Conservation (phyloP, 2,329 filamentous ascomycete species). For the Aspergillus phoenicis region DNA sequence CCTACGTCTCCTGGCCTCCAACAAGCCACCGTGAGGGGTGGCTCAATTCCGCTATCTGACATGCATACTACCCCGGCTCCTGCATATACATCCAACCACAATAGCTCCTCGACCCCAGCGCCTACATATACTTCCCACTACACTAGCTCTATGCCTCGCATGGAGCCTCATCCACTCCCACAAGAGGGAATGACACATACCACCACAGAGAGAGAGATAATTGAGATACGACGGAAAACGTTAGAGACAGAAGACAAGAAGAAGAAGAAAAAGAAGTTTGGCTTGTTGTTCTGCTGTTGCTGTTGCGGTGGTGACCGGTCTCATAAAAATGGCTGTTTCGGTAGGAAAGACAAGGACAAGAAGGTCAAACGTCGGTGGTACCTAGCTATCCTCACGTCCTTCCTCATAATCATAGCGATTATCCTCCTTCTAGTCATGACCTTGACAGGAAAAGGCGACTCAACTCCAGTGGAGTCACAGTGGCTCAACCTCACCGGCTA, state of each 20-base stretch:
- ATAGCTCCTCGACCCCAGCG: conserved; percentile 23
- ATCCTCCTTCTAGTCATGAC: conserved; percentile 61
- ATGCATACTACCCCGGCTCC: conserved; percentile 48
- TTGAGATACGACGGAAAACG: conserved; percentile 57
- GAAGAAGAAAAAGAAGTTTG: conserved; percentile 53
- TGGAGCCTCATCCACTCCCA: conserved; percentile 28
- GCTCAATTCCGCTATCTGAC: conserved; percentile 62
- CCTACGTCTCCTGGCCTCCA: conserved; percentile 65
- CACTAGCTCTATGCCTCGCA: conserved; percentile 27
- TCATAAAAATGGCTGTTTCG: conserved; percentile 63
- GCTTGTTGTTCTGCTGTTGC: conserved; percentile 54
- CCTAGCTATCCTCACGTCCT: conserved; percentile 52
- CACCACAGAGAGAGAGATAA: conserved; percentile 32
- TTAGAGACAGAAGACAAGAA: conserved; percentile 68
- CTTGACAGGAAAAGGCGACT: conserved; percentile 52
- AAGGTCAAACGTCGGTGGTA: conserved; percentile 65
- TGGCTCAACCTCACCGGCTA: conserved; percentile 88
- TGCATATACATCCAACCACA: conserved; percentile 40
- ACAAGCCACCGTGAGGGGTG: conserved; percentile 63
- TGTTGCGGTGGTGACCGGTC: conserved; percentile 68
- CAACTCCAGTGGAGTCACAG: conserved; percentile 51
- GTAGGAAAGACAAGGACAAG: conserved; percentile 64
- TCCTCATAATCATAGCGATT: conserved; percentile 60
- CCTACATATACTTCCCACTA: conserved; percentile 41
- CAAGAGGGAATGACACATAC: conserved; percentile 28